Conservation (phyloP, 805 yeast genomes). For the Candida piceae region DNA sequence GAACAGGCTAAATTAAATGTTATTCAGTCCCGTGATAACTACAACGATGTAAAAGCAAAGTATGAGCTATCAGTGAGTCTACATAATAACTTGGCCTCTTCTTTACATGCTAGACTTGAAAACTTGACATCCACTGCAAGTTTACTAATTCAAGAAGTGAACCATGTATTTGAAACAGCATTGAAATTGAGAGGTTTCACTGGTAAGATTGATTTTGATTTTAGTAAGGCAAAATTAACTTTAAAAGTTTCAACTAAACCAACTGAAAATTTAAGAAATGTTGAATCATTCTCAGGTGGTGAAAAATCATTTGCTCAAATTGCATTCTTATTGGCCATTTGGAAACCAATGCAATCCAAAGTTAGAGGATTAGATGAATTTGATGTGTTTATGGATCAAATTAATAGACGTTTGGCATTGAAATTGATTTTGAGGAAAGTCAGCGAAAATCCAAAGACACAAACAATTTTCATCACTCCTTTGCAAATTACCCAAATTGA, state of each 20-base stretch:
- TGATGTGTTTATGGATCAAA: slow-evolving; percentile 96
- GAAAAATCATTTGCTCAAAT: slow-evolving; percentile 93
- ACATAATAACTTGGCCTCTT: slow-evolving; percentile 26
- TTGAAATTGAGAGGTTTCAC: slow-evolving; percentile 63
- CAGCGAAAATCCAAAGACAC: slow-evolving; percentile 59
- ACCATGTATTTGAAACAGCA: slow-evolving; percentile 52
- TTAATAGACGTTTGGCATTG: slow-evolving; percentile 77
- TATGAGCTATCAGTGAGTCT: slow-evolving; percentile 31
- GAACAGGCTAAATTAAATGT: slow-evolving; percentile 50
- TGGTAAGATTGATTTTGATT: slow-evolving; percentile 67
- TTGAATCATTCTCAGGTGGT: slow-evolving; percentile 90
- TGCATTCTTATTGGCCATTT: slow-evolving; percentile 78
- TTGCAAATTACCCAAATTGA: slow-evolving; percentile 76
- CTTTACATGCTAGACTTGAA: slow-evolving; percentile 39
- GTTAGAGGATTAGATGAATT: slow-evolving; percentile 92
- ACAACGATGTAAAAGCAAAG: slow-evolving; percentile 37
- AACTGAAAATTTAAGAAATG: slow-evolving; percentile 56
- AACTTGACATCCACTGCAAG: slow-evolving; percentile 37
- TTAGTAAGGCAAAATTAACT: slow-evolving; percentile 42
- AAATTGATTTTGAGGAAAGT: slow-evolving; percentile 67
- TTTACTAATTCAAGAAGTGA: slow-evolving; percentile 43
- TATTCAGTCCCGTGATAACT: slow-evolving; percentile 37
- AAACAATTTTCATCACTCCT: slow-evolving; percentile 90
- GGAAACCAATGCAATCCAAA: slow-evolving; percentile 88
- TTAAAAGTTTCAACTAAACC: slow-evolving; percentile 59